These are phyloP conservation scores for Lactifluus pinguis DNA, from an alignment of 768 basidiomycete species.

Conservation along the genomic window DNA sequence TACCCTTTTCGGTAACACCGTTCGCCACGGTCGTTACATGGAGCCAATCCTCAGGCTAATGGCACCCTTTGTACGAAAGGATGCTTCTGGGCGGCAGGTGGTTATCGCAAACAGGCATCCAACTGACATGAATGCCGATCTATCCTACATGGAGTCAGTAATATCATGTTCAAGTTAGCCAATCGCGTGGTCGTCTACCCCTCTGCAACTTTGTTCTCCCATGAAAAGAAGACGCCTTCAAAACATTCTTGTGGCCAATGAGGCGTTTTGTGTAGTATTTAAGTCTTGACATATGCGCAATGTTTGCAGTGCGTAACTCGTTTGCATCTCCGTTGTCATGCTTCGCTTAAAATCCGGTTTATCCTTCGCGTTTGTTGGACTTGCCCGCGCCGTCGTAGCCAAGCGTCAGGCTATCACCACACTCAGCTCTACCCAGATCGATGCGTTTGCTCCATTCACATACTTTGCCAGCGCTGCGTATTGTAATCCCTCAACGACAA, in stretches of 20 bases:
- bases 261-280: not conserved
- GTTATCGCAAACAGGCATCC: no score
- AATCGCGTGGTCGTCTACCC: not conserved
- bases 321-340: not conserved
- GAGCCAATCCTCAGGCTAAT: no score
- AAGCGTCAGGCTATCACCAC: not conserved
- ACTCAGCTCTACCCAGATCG: not conserved
- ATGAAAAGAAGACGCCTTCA: no score
- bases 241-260: no score
- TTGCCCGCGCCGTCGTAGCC: not conserved
- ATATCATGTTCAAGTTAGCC: no score
- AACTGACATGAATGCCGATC: no score
- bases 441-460: not conserved
- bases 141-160: no score
- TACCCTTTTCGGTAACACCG: no score
- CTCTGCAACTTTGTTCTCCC: no score
- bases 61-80: no score
- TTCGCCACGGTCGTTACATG: no score
- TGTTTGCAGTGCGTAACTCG: not conserved
- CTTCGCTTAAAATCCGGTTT: not conserved
- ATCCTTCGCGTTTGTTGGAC: not conserved
- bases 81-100: no score
- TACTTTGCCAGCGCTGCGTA: not conserved
- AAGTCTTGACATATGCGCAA: not conserved
- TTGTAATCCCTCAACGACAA: not conserved